These are phyloP conservation scores for Mycena galericulata DNA, from an alignment of 768 basidiomycete genomes.

Conservation along the genomic window DNA sequence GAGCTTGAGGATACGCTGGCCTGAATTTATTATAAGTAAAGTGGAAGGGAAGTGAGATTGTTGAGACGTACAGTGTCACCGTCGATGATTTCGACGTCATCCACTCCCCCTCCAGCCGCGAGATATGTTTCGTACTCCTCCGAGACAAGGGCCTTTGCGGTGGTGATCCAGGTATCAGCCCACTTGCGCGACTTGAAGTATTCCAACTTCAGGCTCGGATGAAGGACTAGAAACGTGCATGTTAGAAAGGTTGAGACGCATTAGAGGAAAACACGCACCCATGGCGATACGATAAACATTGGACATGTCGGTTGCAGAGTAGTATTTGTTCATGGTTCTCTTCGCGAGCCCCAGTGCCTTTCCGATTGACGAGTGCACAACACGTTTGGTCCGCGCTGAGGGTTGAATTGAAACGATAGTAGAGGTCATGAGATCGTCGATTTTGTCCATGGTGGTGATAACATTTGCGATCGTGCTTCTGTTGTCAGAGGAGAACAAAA, in stretches of 20 bases:
- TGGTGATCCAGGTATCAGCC: neutral
- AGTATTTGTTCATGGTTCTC: conserved; percentile 8
- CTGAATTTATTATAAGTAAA: neutral
- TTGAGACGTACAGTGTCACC: too few species aligned
- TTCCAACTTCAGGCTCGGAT: neutral
- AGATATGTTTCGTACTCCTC: neutral
- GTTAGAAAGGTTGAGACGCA: neutral
- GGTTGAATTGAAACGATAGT: neutral
- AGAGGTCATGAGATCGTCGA: neutral
- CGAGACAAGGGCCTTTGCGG: neutral
- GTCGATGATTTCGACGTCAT: too few species aligned
- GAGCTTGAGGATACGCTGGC: neutral
- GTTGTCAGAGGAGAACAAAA: neutral
- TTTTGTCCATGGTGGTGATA: neutral
- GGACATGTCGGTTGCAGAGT: neutral
- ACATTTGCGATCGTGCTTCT: neutral
- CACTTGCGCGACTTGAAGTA: neutral
- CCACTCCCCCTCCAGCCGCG: too few species aligned
- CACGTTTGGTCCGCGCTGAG: neutral
- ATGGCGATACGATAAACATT: conserved; percentile 5
- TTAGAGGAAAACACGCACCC: neutral
- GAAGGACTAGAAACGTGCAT: neutral
- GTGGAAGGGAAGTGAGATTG: too few species aligned
- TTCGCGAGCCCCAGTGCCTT: conserved; percentile 4
- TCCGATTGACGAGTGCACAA: neutral